Conservation (phyloP, 2,329 filamentous ascomycete genomes). For the Podosphaera aphanis region DNA sequence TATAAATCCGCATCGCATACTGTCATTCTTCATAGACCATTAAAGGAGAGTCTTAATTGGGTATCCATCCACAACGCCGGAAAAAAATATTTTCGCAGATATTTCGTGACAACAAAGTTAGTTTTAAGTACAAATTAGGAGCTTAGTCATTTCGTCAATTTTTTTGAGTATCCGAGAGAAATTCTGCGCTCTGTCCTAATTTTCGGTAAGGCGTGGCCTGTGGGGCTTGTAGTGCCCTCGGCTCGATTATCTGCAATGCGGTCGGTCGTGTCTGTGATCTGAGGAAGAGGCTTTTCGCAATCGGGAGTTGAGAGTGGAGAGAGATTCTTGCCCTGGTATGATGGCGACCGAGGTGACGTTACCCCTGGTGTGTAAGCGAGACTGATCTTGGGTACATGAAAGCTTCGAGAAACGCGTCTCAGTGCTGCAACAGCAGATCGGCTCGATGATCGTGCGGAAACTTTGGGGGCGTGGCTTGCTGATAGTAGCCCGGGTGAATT, state of each 20-base stretch:
- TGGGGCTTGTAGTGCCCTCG: not conserved
- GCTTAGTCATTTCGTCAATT: not conserved
- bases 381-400: conserved; percentile 7
- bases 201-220: not conserved
- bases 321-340: not conserved
- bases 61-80: not conserved
- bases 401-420: conserved; percentile 7
- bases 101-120: not conserved
- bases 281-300: not conserved
- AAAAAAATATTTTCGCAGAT: not conserved
- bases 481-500: not conserved
- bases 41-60: not conserved
- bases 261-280: not conserved
- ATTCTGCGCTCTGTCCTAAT: not conserved
- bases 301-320: not conserved
- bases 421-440: conserved; percentile 5
- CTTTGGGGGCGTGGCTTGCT: not conserved
- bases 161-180: not conserved
- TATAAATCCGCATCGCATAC: not conserved
- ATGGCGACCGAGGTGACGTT: not conserved
- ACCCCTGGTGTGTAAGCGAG: conserved; percentile 4
- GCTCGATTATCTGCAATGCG: not conserved
- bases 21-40: not conserved
- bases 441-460: not conserved
- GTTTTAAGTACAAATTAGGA: not conserved